Percentiles rank a stretch among this genome's conserved stretches.
Conservation (phyloP, 2,329 filamentous ascomycete species). For the Acrocalymma vagum region DNA sequence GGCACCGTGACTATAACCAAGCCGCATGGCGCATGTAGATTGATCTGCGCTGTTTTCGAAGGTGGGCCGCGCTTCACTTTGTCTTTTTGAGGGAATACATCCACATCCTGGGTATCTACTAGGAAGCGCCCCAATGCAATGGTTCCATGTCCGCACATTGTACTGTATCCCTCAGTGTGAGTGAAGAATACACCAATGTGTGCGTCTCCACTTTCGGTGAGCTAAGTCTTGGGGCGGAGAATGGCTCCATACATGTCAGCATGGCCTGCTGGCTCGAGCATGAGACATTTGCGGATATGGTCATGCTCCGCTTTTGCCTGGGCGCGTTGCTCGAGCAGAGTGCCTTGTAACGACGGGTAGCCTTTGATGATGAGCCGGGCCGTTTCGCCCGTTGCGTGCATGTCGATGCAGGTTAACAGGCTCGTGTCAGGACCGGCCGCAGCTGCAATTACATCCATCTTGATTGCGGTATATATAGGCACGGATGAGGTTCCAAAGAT, state of each 20-base stretch:
- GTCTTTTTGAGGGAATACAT: conserved; percentile 49
- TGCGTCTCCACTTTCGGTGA: conserved; percentile 49
- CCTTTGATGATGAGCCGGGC: conserved; percentile 56
- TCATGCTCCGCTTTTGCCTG: conserved; percentile 50
- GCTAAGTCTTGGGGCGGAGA: conserved; percentile 52
- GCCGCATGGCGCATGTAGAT: conserved; percentile 57
- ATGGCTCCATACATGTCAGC: conserved; percentile 63
- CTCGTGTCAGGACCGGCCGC: no score
- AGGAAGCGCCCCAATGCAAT: conserved; percentile 54
- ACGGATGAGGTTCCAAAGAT: no score
- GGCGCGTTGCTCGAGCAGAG: conserved; percentile 52
- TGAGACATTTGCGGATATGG: conserved; percentile 51
- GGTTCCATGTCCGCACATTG: conserved; percentile 62
- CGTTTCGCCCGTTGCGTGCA: conserved; percentile 61
- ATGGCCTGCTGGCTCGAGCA: conserved; percentile 60
- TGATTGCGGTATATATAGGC: no score
- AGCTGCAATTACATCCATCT: no score
- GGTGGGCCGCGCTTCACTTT: conserved; percentile 37
- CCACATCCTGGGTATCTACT: conserved; percentile 35
- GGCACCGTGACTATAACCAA: conserved; percentile 54
- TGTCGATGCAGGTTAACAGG: conserved; percentile 19
- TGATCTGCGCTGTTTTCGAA: conserved; percentile 36
- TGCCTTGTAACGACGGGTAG: conserved; percentile 49
- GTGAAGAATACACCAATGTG: conserved; percentile 59
- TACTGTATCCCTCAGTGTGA: conserved; percentile 59